A percentile compares a stretch with the other conserved stretches of the same genome.
Conservation (phyloP, 2,329 filamentous ascomycete species). For the Fusarium haematococcum region DNA sequence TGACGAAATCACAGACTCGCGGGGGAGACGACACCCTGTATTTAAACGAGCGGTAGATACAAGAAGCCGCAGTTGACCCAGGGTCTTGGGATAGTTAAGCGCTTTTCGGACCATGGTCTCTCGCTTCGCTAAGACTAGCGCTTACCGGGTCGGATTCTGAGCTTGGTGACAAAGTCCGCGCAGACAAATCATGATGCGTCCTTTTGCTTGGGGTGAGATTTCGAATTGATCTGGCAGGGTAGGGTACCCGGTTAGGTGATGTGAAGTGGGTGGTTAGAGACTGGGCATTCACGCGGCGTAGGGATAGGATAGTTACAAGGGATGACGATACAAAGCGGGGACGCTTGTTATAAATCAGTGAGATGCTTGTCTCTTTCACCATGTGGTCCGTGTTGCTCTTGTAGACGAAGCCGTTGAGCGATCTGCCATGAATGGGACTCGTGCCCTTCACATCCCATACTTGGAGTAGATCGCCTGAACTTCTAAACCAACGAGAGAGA, state of each 20-base stretch:
- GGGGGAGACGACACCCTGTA: constrained; percentile 1
- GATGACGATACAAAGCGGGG: neutral
- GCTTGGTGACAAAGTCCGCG: no score
- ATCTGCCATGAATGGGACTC: neutral
- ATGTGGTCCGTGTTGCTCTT: neutral
- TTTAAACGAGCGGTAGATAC: neutral
- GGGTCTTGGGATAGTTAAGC: neutral
- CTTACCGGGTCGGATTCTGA: neutral
- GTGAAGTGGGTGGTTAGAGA: neutral
- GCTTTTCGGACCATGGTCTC: neutral
- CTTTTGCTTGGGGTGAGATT: neutral
- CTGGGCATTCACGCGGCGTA: neutral
- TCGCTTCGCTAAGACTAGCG: neutral
- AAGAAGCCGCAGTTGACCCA: neutral
- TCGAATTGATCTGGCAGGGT: neutral
- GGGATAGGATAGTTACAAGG: neutral
- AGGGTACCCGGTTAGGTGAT: neutral
- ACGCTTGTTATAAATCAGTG: neutral
- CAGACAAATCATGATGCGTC: neutral
- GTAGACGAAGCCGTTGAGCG: neutral
- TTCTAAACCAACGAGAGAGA: neutral
- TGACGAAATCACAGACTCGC: neutral
- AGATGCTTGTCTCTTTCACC: neutral
- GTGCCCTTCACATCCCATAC: neutral
- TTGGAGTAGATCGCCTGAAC: no score